These are phyloP conservation scores for Syzygium syzygioides DNA, from an alignment of 441 rosid genomes.

Conservation along the genomic window DNA sequence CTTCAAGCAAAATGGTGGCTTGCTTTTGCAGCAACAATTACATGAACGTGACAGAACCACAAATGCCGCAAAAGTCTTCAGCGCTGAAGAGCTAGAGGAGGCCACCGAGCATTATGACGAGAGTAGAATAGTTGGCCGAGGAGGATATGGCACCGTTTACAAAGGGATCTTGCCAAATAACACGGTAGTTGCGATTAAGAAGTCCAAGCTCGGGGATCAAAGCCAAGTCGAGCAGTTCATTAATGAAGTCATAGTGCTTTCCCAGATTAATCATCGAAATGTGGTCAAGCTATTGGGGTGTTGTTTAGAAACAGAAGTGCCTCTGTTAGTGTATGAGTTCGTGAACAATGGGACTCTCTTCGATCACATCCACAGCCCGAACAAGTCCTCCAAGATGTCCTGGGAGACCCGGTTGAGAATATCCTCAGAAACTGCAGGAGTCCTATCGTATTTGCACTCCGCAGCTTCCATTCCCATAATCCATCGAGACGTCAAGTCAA, in stretches of 20 bases:
- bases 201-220: not conserved
- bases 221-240: not conserved
- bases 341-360: not conserved
- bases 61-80: slow-evolving; percentile 13
- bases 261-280: not conserved
- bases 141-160: not conserved
- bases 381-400: not conserved
- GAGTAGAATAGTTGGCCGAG: not conserved
- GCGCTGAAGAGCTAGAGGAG: not conserved
- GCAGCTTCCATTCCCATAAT: not conserved
- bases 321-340: not conserved
- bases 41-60: not conserved
- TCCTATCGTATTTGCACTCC: not conserved
- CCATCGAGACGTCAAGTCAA: not conserved
- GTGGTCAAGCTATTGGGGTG: not conserved
- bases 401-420: not conserved
- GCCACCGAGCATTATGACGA: not conserved
- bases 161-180: not conserved
- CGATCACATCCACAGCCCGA: not conserved
- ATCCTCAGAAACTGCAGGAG: not conserved
- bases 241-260: not conserved
- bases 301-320: not conserved
- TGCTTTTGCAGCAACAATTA: slow-evolving; percentile 21
- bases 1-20: slow-evolving; percentile 38
- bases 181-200: not conserved